Base-by-base conservation (phyloP, 768 basidiomycete genomes). In the Hygrocybe coccinea region DNA sequence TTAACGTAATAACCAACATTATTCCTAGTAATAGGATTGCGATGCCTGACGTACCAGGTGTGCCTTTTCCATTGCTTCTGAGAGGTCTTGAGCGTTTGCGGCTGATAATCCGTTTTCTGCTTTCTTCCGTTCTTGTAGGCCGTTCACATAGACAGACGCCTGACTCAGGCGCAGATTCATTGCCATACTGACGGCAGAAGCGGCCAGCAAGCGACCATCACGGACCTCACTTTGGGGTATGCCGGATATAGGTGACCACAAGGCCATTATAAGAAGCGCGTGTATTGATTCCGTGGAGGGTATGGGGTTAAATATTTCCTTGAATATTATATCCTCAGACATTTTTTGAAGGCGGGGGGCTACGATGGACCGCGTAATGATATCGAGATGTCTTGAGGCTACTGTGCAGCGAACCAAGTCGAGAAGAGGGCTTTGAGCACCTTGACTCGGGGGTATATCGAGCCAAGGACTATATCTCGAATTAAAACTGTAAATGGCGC, bases 381-480 rank as follows among this genome's bases (percentile, higher is more conserved):
- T 60, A 15, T 74, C 71, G 1, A 79, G 61, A 60, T 79, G 78
- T 38, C 78, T 67, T 34, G 76, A 75, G 14, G 78, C 72, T 22
- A 79, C 62, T 37, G 74, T 74, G 56, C 78, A 79, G 24, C 79
- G 74, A 10, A 75, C 76, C 33, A 79, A 67, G 48, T 75, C 70
- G 14, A 79, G 64, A 22, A 79, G 60, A 14, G 71, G 65, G 47
- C 63, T 54, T 17, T 60, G 52, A 45, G 69, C 68, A 34, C 59
- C 63, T 7, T 65, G 64, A 34, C 60, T 63, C 2, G 70, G 72
- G 5, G 73, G 73, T 10, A 78, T 58, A 49, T 67, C 69, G 19
- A 79, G 52, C 78, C 78, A 79, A 25, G 78, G 78, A 12, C 60
- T 67, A 52, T 79, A 77, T 19, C 69, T 67, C 47, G 67, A 66